These are phyloP conservation scores for Pleurotus djamor DNA, from an alignment of 768 basidiomycete genomes.

Conservation along the genomic window DNA sequence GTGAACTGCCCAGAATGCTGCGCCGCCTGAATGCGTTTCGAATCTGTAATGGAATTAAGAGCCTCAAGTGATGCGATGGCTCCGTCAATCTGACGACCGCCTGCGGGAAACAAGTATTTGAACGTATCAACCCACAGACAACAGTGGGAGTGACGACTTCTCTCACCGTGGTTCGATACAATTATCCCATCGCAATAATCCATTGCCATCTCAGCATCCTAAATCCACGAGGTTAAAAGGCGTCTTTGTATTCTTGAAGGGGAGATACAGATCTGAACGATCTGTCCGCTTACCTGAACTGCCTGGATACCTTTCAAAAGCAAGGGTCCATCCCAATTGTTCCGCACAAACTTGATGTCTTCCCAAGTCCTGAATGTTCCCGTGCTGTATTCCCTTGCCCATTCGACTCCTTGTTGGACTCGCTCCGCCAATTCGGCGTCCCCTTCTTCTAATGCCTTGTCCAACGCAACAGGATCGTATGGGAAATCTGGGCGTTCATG, in stretches of 20 bases:
- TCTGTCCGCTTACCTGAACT: slow-evolving; percentile 29
- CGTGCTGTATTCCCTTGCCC: slow-evolving; percentile 61
- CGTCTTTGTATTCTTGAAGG: not conserved
- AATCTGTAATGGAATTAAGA: slow-evolving; percentile 64
- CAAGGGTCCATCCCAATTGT: slow-evolving; percentile 78
- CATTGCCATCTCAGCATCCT: slow-evolving; percentile 69
- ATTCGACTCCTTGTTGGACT: slow-evolving; percentile 53
- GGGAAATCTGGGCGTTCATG: slow-evolving; percentile 49
- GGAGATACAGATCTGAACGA: not conserved
- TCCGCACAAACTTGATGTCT: slow-evolving; percentile 60
- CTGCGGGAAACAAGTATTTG: slow-evolving; percentile 23
- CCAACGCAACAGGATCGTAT: slow-evolving; percentile 47
- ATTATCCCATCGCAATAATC: slow-evolving; percentile 69
- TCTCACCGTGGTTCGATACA: slow-evolving; percentile 75
- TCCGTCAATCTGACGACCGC: slow-evolving; percentile 76
- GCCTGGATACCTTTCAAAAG: slow-evolving; percentile 76
- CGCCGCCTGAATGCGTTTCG: slow-evolving; percentile 50
- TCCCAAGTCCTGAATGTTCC: slow-evolving; percentile 69
- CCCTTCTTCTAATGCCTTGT: slow-evolving; percentile 38
- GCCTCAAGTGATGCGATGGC: slow-evolving; percentile 71
- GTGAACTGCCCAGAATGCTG: slow-evolving; percentile 60
- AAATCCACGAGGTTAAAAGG: not conserved
- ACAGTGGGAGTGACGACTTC: not conserved
- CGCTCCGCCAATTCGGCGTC: slow-evolving; percentile 39
- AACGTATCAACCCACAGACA: not conserved